Evolutionary conservation across 257 asterid species (phyloP).

Genomic region (Asclepias syriaca): DNA sequence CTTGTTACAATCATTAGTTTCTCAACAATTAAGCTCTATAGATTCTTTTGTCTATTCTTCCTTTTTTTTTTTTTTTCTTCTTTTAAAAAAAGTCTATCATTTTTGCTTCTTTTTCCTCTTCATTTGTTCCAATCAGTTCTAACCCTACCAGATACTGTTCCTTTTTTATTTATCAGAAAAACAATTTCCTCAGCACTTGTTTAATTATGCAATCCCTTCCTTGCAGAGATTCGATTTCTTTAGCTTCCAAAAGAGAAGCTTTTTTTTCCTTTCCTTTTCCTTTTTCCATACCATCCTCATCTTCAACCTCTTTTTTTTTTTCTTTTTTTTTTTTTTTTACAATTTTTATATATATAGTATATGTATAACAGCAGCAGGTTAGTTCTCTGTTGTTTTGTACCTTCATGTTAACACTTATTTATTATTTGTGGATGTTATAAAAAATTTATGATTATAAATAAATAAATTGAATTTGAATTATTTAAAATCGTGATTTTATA

Average conservation of each 20-base stretch:
- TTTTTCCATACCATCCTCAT: neutral
- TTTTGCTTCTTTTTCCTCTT: neutral
- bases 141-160: neutral
- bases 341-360: too few relatives aligned
- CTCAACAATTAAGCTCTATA: too few relatives aligned
- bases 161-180: neutral
- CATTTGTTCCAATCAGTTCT: neutral
- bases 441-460: too few relatives aligned
- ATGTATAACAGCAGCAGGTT: neutral
- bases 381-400: neutral
- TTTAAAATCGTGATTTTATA: too few relatives aligned
- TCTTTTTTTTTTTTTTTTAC: too few relatives aligned
- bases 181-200: neutral
- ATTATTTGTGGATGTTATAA: neutral
- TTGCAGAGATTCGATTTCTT: constrained; percentile 3
- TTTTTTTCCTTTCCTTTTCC: neutral
- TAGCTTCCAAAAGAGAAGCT: neutral
- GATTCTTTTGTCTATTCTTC: too few relatives aligned
- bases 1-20: too few relatives aligned
- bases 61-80: too few relatives aligned
- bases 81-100: too few relatives aligned
- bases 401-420: too few relatives aligned
- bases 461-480: too few relatives aligned
- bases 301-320: neutral
- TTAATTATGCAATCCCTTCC: neutral